Evolutionary conservation across 1,139 yeast species (phyloP).

Genomic region (Pichia sp.): DNA sequence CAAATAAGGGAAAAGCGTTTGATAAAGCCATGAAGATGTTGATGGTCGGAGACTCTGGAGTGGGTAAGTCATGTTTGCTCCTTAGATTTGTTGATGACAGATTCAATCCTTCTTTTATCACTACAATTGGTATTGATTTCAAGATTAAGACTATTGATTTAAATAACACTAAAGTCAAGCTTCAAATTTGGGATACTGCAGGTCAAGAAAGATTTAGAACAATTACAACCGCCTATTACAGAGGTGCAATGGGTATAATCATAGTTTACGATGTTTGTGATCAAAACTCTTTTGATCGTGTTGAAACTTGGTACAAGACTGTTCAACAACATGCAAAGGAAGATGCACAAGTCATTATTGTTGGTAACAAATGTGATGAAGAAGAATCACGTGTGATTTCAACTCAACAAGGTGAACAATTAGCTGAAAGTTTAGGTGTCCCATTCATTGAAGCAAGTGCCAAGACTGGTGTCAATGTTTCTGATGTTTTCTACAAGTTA

Average conservation of each 20-base stretch:
- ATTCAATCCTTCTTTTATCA: constrained; percentile 91
- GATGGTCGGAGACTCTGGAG: constrained; percentile 93
- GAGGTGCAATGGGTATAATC: constrained; percentile 98
- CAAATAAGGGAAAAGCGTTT: constrained; percentile 35
- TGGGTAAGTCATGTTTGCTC: constrained; percentile 91
- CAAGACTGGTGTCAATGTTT: constrained; percentile 87
- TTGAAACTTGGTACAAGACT: constrained; percentile 88
- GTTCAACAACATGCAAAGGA: constrained; percentile 96
- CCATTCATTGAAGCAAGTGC: constrained; percentile 96
- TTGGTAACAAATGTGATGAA: constrained; percentile 93
- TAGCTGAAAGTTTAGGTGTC: constrained; percentile 82
- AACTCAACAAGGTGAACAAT: constrained; percentile 80
- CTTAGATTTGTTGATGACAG: constrained; percentile 95
- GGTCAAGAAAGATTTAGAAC: constrained; percentile 98
- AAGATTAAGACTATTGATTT: constrained; percentile 94
- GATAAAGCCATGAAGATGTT: constrained; percentile 92
- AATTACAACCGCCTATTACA: constrained; percentile 94
- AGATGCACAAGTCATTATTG: constrained; percentile 87
- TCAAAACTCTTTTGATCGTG: constrained; percentile 81
- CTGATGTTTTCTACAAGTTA: constrained; percentile 81
- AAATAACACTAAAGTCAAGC: constrained; percentile 85
- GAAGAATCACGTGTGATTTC: constrained; percentile 71
- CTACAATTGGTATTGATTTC: constrained; percentile 97
- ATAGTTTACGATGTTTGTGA: constrained; percentile 95
- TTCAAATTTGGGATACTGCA: constrained; percentile 99